A percentile compares a stretch with the other conserved stretches of the same genome.
phyloP scores from a whole-genome alignment of 2,329 filamentous ascomycete genomes.

The Graphilbum ipis-grandicollis region DNA sequence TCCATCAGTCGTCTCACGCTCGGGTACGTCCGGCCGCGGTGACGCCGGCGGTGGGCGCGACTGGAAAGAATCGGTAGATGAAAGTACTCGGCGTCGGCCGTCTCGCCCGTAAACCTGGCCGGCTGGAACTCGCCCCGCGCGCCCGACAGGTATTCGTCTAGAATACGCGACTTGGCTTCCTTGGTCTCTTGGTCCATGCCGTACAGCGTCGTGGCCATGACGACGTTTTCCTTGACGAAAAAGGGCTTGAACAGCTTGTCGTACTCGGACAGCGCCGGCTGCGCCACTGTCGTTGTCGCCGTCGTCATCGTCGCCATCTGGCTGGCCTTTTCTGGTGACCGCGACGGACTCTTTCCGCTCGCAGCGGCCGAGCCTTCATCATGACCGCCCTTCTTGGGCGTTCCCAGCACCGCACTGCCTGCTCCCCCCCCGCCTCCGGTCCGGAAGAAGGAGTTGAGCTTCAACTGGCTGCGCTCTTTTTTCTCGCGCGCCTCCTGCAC shows the following conservation, averaged over 20 bases:
- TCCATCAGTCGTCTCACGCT: slow-evolving; percentile 46
- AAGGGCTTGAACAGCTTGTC: slow-evolving; percentile 65
- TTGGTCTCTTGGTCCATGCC: slow-evolving; percentile 39
- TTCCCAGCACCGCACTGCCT: too few relatives aligned
- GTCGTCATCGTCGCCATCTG: too few relatives aligned
- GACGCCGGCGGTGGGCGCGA: too few relatives aligned
- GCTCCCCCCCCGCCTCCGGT: too few relatives aligned
- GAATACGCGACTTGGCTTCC: slow-evolving; percentile 27
- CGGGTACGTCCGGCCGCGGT: slow-evolving; percentile 13
- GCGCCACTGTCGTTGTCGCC: too few relatives aligned
- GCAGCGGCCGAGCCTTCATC: neutral
- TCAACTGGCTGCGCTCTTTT: slow-evolving; percentile 29
- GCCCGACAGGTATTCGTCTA: slow-evolving; percentile 34
- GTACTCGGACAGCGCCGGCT: slow-evolving; percentile 32
- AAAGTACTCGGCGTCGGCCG: slow-evolving; percentile 25
- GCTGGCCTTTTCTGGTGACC: slow-evolving; percentile 14
- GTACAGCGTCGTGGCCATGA: slow-evolving; percentile 44
- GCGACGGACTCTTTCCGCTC: slow-evolving; percentile 7
- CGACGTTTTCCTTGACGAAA: slow-evolving; percentile 56
- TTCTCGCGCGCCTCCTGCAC: slow-evolving; percentile 27
- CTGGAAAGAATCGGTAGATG: slow-evolving; percentile 20
- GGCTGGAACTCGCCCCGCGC: slow-evolving; percentile 26
- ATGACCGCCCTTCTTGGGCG: slow-evolving; percentile 20
- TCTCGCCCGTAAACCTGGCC: slow-evolving; percentile 17
- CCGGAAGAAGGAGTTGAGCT: slow-evolving; percentile 29